These are phyloP conservation scores for Pyrus betulifolia DNA, from an alignment of 306 rosid genomes.

Conservation along the genomic window DNA sequence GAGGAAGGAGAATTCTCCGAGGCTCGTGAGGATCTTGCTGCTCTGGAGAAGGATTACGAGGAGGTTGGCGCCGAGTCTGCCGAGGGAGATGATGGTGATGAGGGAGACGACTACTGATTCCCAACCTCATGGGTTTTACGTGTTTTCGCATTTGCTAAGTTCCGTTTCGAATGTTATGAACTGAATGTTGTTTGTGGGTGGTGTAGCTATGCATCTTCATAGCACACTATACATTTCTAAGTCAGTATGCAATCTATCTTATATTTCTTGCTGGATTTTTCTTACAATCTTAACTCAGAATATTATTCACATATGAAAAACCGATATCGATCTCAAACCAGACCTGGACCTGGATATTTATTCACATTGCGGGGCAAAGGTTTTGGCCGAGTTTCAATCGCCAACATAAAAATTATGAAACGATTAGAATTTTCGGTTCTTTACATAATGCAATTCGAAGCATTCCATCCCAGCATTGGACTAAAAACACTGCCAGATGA, in stretches of 20 bases:
- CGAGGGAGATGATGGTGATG: conserved; percentile 66
- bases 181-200: not conserved
- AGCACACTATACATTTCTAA: not conserved
- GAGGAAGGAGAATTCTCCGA: conserved; percentile 95
- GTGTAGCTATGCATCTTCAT: not conserved
- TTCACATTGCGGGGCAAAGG: not conserved
- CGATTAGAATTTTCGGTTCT: not conserved
- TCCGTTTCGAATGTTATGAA: not conserved
- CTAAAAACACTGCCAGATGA: too few species aligned
- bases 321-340: not conserved
- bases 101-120: conserved; percentile 54
- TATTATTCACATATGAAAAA: not conserved
- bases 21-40: conserved; percentile 96
- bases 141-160: not conserved
- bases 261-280: not conserved
- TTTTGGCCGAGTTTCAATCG: not conserved
- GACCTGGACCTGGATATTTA: not conserved
- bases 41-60: conserved; percentile 86
- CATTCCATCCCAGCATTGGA: not conserved
- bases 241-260: not conserved
- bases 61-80: conserved; percentile 83
- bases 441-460: not conserved
- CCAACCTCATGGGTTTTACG: not conserved
- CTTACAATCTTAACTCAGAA: not conserved
- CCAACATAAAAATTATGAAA: not conserved